phyloP scores from a whole-genome alignment of 129 eudicot genomes.

The Scalesia atractyloides region DNA sequence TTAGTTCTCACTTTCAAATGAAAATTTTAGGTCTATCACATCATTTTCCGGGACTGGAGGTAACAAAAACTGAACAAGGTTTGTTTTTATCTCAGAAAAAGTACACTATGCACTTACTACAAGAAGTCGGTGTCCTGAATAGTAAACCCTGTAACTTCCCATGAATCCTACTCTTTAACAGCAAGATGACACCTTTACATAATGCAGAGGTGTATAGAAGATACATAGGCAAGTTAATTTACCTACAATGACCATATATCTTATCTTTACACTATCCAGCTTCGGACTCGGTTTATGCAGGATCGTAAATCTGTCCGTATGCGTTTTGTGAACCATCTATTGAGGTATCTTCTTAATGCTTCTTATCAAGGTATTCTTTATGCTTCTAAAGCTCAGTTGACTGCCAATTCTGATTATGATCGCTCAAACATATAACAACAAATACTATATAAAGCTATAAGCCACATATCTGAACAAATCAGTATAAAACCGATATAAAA shows the following conservation, averaged over 20 bases:
- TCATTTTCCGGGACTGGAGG: neutral
- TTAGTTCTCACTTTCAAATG: neutral
- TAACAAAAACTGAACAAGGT: neutral
- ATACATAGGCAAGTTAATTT: too few species aligned
- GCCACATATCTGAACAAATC: neutral
- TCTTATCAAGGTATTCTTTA: too few species aligned
- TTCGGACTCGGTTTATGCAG: too few species aligned
- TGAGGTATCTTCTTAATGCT: too few species aligned
- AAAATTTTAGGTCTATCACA: neutral
- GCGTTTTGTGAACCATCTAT: too few species aligned
- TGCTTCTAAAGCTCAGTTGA: too few species aligned
- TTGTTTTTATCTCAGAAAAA: neutral
- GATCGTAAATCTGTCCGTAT: too few species aligned
- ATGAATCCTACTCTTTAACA: neutral
- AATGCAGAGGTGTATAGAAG: too few species aligned
- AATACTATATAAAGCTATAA: conserved; percentile 1
- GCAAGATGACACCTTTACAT: neutral
- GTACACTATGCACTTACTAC: neutral
- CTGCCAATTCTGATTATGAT: too few species aligned
- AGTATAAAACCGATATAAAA: neutral
- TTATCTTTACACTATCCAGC: too few species aligned
- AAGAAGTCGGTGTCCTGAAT: neutral
- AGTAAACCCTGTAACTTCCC: neutral
- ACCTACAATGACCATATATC: too few species aligned
- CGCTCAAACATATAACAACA: too few species aligned